phyloP scores from a whole-genome alignment of 2,329 filamentous ascomycete species.

The Exophiala oligosperma region DNA sequence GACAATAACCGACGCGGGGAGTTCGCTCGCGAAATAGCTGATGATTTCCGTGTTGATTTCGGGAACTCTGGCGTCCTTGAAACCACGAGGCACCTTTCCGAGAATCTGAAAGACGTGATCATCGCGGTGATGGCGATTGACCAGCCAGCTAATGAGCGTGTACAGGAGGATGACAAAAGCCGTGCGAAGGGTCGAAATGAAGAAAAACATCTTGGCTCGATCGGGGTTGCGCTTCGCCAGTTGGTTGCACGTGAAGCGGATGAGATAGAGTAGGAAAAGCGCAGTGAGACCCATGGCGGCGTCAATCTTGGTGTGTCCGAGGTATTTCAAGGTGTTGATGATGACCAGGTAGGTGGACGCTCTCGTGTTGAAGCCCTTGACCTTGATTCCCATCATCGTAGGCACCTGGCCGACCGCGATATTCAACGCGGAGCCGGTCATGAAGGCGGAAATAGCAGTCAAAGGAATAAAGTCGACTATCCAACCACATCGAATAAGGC shows the following conservation, averaged over 20 bases:
- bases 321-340: slow-evolving; percentile 75
- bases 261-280: slow-evolving; percentile 72
- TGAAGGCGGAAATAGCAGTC: slow-evolving; percentile 88
- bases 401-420: slow-evolving; percentile 85
- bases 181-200: slow-evolving; percentile 84
- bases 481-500: slow-evolving; percentile 78
- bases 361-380: slow-evolving; percentile 69
- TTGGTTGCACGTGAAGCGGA: slow-evolving; percentile 65
- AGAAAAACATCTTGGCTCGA: slow-evolving; percentile 77
- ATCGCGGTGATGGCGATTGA: slow-evolving; percentile 67
- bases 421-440: slow-evolving; percentile 91
- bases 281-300: slow-evolving; percentile 87
- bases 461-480: slow-evolving; percentile 92
- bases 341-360: slow-evolving; percentile 79
- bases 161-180: slow-evolving; percentile 90
- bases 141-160: slow-evolving; percentile 84
- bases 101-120: slow-evolving; percentile 73
- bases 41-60: slow-evolving; percentile 66
- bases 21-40: slow-evolving; percentile 65
- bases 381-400: slow-evolving; percentile 73
- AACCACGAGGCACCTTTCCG: slow-evolving; percentile 77
- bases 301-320: slow-evolving; percentile 69
- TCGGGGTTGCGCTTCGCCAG: slow-evolving; percentile 69
- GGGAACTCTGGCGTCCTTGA: slow-evolving; percentile 76
- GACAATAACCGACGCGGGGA: slow-evolving; percentile 90